A percentile compares a stretch with the other conserved stretches of the same genome.
Conservation (phyloP, 805 yeast genomes). For the Candida vaughaniae region DNA sequence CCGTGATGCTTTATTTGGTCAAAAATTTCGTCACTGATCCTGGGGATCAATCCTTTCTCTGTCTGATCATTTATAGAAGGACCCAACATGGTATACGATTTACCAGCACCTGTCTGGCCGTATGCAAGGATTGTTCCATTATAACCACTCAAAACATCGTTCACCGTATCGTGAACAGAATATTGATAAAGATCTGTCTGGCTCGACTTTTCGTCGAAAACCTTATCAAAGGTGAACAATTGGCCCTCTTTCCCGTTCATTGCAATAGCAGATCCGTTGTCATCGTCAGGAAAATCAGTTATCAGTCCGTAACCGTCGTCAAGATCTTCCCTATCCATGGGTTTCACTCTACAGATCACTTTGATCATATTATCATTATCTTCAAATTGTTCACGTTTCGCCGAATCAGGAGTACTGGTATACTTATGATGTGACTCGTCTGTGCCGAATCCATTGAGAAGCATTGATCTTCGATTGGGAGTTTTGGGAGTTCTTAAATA, state of each 20-base stretch:
- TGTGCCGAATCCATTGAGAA: background rate
- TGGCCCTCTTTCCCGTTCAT: slow-evolving; percentile 27
- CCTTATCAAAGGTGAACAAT: slow-evolving; percentile 61
- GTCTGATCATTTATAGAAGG: slow-evolving; percentile 30
- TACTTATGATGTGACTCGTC: background rate
- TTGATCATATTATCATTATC: slow-evolving; percentile 41
- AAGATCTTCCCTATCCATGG: no score
- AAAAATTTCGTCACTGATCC: slow-evolving; percentile 68
- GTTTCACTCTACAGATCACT: slow-evolving; percentile 72
- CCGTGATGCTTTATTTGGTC: slow-evolving; percentile 43
- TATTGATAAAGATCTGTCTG: slow-evolving; percentile 62
- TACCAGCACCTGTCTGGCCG: slow-evolving; percentile 80
- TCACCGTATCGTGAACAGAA: slow-evolving; percentile 61
- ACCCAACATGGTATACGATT: slow-evolving; percentile 78
- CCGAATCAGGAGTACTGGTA: background rate
- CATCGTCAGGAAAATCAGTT: slow-evolving; percentile 12
- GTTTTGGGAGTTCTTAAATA: no score
- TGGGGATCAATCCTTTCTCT: slow-evolving; percentile 64
- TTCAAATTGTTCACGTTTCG: no score
- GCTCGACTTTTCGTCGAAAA: slow-evolving; percentile 49
- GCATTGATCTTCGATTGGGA: slow-evolving; percentile 1
- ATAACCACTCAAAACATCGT: slow-evolving; percentile 70
- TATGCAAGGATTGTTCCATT: slow-evolving; percentile 77
- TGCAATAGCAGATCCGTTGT: slow-evolving; percentile 28
- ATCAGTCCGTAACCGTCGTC: slow-evolving; percentile 14